These are phyloP conservation scores for Lactarius hatsudake DNA, from an alignment of 768 basidiomycete genomes.

Conservation along the genomic window DNA sequence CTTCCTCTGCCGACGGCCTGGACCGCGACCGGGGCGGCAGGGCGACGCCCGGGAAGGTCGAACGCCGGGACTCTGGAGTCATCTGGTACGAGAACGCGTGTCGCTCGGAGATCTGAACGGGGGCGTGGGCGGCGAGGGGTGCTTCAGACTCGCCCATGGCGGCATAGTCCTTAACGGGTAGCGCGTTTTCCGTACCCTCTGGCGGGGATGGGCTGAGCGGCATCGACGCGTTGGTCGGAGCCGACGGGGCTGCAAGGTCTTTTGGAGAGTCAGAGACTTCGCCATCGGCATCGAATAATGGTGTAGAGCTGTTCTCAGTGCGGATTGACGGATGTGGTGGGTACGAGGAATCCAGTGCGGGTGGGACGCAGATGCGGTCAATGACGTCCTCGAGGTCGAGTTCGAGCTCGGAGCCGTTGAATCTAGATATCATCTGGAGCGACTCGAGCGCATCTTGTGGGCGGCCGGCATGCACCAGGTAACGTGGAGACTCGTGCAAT, in stretches of 20 bases:
- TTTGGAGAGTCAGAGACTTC: neutral
- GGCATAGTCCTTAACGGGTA: slow-evolving; percentile 26
- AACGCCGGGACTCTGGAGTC: neutral
- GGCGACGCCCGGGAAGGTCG: neutral
- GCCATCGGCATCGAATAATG: slow-evolving; percentile 12
- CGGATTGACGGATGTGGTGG: neutral
- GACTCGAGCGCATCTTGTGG: slow-evolving; percentile 81
- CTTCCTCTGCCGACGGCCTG: neutral
- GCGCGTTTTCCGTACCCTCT: neutral
- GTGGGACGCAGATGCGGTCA: slow-evolving; percentile 36
- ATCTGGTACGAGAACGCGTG: neutral
- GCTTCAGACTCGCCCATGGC: slow-evolving; percentile 30
- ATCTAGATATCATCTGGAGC: slow-evolving; percentile 78
- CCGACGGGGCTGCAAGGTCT: neutral
- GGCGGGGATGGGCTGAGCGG: slow-evolving; percentile 15
- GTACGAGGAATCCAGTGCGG: neutral
- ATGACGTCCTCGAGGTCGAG: slow-evolving; percentile 72
- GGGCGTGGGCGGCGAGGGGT: slow-evolving; percentile 19
- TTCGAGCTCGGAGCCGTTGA: slow-evolving; percentile 73
- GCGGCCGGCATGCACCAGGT: slow-evolving; percentile 85
- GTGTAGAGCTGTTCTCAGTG: neutral
- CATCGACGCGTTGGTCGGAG: neutral
- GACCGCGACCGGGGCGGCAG: neutral
- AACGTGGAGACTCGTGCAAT: slow-evolving; percentile 91
- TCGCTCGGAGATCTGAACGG: slow-evolving; percentile 4